Percentiles rank a stretch among this genome's conserved stretches.
Evolutionary conservation across 179 eudicot species (phyloP).

Genomic region (Actinidia chinensis): DNA sequence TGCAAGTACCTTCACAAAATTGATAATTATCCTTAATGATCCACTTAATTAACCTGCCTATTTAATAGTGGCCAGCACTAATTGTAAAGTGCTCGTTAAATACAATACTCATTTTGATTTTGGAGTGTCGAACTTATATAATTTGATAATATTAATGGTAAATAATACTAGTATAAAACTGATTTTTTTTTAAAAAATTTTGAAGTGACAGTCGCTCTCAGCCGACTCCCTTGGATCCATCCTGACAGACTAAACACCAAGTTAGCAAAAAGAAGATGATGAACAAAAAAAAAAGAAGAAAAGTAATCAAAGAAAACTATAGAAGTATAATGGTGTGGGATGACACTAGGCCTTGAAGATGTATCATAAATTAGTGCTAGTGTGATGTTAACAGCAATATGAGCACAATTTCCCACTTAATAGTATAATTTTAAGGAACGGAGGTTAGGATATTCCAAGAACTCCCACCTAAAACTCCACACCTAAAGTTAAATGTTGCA

Average conservation of each 20-base stretch:
- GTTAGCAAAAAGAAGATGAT: too few species aligned
- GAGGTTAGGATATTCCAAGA: slow-evolving; percentile 9
- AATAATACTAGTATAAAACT: too few species aligned
- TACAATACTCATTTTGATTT: too few species aligned
- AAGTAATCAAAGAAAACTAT: too few species aligned
- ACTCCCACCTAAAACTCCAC: slow-evolving; percentile 12
- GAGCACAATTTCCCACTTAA: background rate
- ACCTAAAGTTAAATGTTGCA: slow-evolving; percentile 18
- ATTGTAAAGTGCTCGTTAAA: too few species aligned
- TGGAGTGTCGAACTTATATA: too few species aligned
- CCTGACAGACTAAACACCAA: too few species aligned
- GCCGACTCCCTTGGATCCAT: too few species aligned
- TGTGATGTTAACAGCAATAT: background rate
- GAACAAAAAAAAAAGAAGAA: too few species aligned
- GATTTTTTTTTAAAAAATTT: too few species aligned
- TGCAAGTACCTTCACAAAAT: background rate
- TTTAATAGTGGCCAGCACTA: background rate
- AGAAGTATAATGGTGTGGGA: background rate
- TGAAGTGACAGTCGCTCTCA: too few species aligned
- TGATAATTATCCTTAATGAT: background rate
- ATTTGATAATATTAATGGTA: too few species aligned
- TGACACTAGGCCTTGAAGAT: background rate
- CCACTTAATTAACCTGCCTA: background rate
- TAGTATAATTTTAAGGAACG: background rate
- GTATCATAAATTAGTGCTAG: slow-evolving; percentile 7